These are phyloP conservation scores for Capillidium heterosporum DNA, from an alignment of 371 early-diverging fungal genomes.

Conservation along the genomic window DNA sequence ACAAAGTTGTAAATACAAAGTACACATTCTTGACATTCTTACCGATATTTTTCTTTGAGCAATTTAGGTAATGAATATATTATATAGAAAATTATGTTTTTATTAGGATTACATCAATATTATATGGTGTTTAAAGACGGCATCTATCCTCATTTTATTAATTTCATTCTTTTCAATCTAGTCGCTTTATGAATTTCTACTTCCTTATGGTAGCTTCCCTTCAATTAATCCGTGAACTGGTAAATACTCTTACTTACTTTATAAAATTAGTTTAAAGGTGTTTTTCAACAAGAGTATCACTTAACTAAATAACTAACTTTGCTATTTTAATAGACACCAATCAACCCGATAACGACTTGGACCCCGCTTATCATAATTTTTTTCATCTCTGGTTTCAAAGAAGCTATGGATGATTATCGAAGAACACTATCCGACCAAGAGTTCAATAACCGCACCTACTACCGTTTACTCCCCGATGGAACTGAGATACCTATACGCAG, in stretches of 20 bases:
- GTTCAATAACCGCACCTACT: slow-evolving; percentile 30
- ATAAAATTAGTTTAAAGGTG: background rate
- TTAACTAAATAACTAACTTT: background rate
- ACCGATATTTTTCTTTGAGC: slow-evolving; percentile 4
- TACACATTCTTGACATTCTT: background rate
- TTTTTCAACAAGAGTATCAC: background rate
- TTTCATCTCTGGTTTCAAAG: slow-evolving; percentile 10
- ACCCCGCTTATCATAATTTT: slow-evolving; percentile 6
- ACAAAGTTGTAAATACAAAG: background rate
- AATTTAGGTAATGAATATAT: slow-evolving; percentile 6
- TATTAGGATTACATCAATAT: background rate
- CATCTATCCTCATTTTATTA: background rate
- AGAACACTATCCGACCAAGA: slow-evolving; percentile 10
- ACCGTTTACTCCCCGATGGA: background rate
- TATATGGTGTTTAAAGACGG: background rate
- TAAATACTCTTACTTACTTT: background rate
- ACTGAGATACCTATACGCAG: slow-evolving; percentile 18
- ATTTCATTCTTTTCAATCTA: background rate
- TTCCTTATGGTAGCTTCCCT: slow-evolving; percentile 5
- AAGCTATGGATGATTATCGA: slow-evolving; percentile 6
- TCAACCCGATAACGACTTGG: slow-evolving; percentile 7
- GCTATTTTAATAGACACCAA: slow-evolving; percentile 1
- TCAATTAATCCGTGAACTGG: slow-evolving; percentile 1
- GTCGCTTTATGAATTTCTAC: slow-evolving; percentile 7
- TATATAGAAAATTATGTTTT: background rate